phyloP scores from a whole-genome alignment of 2,329 filamentous ascomycete genomes.

The Ophiostoma sp. region DNA sequence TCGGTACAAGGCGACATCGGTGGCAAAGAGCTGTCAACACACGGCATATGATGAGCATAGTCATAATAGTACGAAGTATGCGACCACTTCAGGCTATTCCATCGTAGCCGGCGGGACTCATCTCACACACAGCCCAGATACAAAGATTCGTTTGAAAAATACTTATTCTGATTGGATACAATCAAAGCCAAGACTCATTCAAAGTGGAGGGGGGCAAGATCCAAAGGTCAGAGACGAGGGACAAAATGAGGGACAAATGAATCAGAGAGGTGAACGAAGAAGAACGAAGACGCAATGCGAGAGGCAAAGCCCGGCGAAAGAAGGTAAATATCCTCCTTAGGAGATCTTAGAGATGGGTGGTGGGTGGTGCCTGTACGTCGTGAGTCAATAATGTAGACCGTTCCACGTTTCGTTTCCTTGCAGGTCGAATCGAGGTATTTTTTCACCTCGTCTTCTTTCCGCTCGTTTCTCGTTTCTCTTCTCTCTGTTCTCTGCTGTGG shows the following conservation, averaged over 20 bases:
- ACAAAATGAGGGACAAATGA: not conserved
- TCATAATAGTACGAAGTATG: no score
- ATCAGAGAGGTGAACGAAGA: not conserved
- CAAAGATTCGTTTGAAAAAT: not conserved
- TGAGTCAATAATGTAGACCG: no score
- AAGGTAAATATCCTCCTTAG: constrained; percentile 19
- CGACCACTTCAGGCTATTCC: not conserved
- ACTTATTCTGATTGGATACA: not conserved
- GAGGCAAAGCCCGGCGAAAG: not conserved
- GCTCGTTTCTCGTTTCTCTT: not conserved
- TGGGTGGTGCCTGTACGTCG: not conserved
- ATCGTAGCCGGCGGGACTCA: not conserved
- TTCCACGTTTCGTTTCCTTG: no score
- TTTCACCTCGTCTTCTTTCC: not conserved
- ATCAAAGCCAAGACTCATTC: not conserved
- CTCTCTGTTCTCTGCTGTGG: not conserved
- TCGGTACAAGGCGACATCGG: constrained; percentile 22
- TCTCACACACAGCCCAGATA: not conserved
- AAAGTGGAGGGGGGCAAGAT: not conserved
- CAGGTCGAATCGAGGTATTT: no score
- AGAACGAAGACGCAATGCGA: not conserved
- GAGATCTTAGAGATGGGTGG: constrained; percentile 3
- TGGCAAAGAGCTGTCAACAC: not conserved
- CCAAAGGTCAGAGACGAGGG: not conserved
- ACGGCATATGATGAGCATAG: no score